A percentile compares a stretch with the other conserved stretches of the same genome.
These are phyloP conservation scores for Wallacemonas sp. DNA, from an alignment of 208 protist species.

Conservation along the genomic window DNA sequence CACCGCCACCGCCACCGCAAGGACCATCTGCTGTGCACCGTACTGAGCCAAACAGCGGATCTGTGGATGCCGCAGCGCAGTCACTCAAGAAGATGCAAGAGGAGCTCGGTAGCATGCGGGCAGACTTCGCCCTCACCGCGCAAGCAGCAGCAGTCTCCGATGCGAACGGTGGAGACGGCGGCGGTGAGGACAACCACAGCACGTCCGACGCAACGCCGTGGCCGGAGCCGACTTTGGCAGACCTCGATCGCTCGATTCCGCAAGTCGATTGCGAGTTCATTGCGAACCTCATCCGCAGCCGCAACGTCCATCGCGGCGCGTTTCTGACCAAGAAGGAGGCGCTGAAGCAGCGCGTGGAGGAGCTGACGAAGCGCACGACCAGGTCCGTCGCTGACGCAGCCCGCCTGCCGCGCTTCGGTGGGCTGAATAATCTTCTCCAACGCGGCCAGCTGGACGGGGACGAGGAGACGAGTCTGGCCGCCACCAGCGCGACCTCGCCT, in stretches of 20 bases:
- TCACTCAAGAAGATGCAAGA: constrained; percentile 7
- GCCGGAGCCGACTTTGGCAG: constrained; percentile 64
- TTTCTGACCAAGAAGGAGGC: constrained; percentile 52
- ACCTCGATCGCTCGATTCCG: constrained; percentile 78
- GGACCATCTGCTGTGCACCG: too few species aligned
- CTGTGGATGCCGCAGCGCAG: not conserved
- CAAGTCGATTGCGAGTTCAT: constrained; percentile 84
- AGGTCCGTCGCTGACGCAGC: constrained; percentile 37
- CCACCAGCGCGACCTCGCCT: constrained; percentile 31
- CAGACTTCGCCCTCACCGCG: constrained; percentile 22
- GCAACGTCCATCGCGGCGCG: constrained; percentile 44
- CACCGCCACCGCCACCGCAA: too few species aligned
- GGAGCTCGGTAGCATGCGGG: constrained; percentile 21
- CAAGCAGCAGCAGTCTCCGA: not conserved
- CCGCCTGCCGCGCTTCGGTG: constrained; percentile 36
- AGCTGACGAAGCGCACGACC: constrained; percentile 37
- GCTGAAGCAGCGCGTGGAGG: constrained; percentile 48
- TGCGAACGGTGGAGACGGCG: not conserved
- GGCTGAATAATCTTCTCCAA: constrained; percentile 17
- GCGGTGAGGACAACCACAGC: not conserved
- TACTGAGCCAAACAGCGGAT: too few species aligned
- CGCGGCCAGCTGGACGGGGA: constrained; percentile 10
- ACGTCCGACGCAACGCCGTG: constrained; percentile 23
- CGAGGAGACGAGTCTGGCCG: constrained; percentile 32
- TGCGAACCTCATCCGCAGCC: constrained; percentile 62